Evolutionary conservation across 257 asterid genomes (phyloP), one percentile per base, ranked within the genome.

Genomic region (Verbena officinalis): DNA sequence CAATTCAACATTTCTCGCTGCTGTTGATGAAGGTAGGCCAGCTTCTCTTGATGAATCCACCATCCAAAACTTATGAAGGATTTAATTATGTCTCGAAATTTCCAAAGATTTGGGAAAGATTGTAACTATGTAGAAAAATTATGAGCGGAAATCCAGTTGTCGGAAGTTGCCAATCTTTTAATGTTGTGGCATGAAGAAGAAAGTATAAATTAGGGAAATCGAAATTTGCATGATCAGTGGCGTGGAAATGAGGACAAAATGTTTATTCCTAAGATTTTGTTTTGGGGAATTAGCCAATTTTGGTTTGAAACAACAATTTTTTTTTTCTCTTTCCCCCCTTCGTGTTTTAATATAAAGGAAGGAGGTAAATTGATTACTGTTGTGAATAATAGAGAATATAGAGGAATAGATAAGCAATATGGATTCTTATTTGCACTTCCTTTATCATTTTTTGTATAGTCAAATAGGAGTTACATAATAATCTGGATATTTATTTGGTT

Each of bases 41-140:
- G 2, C 85, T 43, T 77, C 86, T 39, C 78, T 77, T 23, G 89
- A 64, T 7, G 89, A 76, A 66, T 84, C 81, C 61, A 77, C 79
- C 85, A 84, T 75, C 78, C 45, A 74, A 46, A 15, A 36, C 3
- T 1, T 1, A 2, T 36, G 40, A 36, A 36, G 5, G 3, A 0
- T 44, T 44, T 3, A 15, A n/a, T n/a, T 5, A 8, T 21, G 5
- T 34, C 16, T 13, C 6, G 46, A 60, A 55, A 20, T 40, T 56
- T 56, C 60, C 77, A 64, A 59, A 38, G 22, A 6, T 52, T 42
- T 20, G 21, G 45, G 52, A 52, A 51, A 64, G 33, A 42, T 12
- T 62, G 24, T 7, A 15, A 22, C 21, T 42, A 40, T 7, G 6
- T 17, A 23, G 12, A 16, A 49, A n/a, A 39, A 24, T 24, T 21